Percentiles rank a stretch among this genome's conserved stretches.
Conservation (phyloP, 2,329 filamentous ascomycete species). For the Sclerotinia trifoliorum region DNA sequence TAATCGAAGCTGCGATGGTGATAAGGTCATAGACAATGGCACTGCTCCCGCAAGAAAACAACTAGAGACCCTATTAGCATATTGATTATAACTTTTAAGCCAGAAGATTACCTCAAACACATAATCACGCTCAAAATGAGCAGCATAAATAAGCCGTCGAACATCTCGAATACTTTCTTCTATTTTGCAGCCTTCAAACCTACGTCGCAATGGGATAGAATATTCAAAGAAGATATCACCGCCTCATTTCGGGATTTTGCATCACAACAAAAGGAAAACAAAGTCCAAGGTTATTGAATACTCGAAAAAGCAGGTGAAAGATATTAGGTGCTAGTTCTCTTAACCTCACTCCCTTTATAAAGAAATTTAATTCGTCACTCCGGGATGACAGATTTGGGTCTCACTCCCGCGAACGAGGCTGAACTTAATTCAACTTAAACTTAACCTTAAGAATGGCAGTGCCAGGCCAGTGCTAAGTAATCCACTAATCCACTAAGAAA, state of each 20-base stretch:
- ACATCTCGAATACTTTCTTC: slow-evolving; percentile 33
- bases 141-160: slow-evolving; percentile 41
- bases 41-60: slow-evolving; percentile 92
- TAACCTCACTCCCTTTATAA: slow-evolving; percentile 14
- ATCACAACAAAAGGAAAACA: not conserved
- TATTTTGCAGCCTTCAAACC: not conserved
- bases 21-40: slow-evolving; percentile 84
- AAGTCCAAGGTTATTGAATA: not conserved
- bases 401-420: slow-evolving; percentile 23
- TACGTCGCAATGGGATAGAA: slow-evolving; percentile 16
- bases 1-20: slow-evolving; percentile 79
- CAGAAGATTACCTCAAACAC: slow-evolving; percentile 54
- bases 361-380: slow-evolving; percentile 15
- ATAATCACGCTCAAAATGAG: slow-evolving; percentile 49
- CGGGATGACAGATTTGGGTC: slow-evolving; percentile 23
- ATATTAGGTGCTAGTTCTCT: not conserved
- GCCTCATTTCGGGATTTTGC: slow-evolving; percentile 16
- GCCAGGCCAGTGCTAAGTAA: not conserved
- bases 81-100: not conserved
- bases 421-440: not conserved
- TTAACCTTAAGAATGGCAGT: not conserved
- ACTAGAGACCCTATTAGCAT: slow-evolving; percentile 47
- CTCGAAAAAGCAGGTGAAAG: not conserved
- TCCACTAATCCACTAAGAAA: slow-evolving; percentile 1
- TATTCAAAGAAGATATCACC: slow-evolving; percentile 3